Conservation (phyloP, 345 rosid species). For the Psidium guajava region DNA sequence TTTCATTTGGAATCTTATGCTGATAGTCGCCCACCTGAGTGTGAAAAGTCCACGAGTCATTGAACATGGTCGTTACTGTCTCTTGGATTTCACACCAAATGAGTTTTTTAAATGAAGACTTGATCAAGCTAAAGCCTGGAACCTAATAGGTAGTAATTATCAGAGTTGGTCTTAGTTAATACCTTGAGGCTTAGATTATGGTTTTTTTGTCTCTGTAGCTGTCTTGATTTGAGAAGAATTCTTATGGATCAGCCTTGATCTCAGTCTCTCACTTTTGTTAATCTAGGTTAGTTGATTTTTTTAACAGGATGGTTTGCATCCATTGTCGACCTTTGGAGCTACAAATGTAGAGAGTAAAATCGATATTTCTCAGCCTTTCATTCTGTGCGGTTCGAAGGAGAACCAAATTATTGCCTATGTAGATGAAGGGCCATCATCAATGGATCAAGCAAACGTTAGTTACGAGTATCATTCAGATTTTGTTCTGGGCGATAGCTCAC, state of each 20-base stretch:
- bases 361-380: slow-evolving; percentile 20
- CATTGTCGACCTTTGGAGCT: slow-evolving; percentile 1
- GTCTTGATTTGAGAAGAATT: not conserved
- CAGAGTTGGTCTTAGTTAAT: not conserved
- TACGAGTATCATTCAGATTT: slow-evolving; percentile 55
- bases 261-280: not conserved
- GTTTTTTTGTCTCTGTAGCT: not conserved
- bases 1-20: not conserved
- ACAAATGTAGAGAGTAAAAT: slow-evolving; percentile 1
- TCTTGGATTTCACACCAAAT: not conserved
- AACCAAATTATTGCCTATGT: slow-evolving; percentile 44
- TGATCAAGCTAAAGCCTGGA: not conserved
- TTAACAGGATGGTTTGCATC: slow-evolving; percentile 22
- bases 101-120: not conserved
- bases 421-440: slow-evolving; percentile 37
- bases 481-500: slow-evolving; percentile 49
- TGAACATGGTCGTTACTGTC: not conserved
- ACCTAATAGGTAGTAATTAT: not conserved
- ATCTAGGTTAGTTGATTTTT: not conserved
- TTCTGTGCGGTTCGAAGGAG: slow-evolving; percentile 36
- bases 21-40: not conserved
- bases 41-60: not conserved
- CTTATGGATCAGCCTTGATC: not conserved
- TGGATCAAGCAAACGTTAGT: slow-evolving; percentile 25
- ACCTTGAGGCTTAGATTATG: not conserved